Base-by-base conservation (phyloP, 2,329 filamentous ascomycete genomes). In the Geosmithia putterillii region DNA sequence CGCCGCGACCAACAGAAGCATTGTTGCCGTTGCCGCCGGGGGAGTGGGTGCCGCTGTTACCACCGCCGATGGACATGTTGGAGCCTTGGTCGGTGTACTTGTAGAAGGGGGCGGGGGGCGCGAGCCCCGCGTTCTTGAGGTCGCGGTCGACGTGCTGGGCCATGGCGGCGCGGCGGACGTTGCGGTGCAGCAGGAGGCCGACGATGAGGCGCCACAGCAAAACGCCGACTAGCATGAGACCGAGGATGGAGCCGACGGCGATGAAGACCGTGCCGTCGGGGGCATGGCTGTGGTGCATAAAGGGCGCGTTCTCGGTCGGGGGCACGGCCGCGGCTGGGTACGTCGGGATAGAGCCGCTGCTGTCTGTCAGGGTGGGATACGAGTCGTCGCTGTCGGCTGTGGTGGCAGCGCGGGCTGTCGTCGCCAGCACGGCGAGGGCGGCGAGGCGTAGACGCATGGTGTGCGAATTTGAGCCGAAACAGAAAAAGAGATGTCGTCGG, bases 241-340 rank as follows among this genome's bases (percentile, higher is more conserved):
- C 92, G 7, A 98, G 75, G 22, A 87, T 82, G 21, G 88, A 84
- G 39, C 92, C 92, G 1, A 96, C 92, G 19, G 81, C 83, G 54
- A 98, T 98, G 66, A 98, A 98, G 46, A 98, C 83, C 4, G 90
- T 95, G 44, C 92, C 92, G 55, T 96, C 85, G 2, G 92, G 92
- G 10, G 89, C 71, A 43, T 66, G 81, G 1, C 88, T 94, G 54
- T 82, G 80, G 57, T 89, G 82, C 86, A 96, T 95, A 59, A 86
- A 98, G 15, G 90, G 88, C 5, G 92, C 92, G 55, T 83, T 77
- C 35, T 76, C 72, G 3, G 86, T 95, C 21, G 88, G 84, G 7
- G 92, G 92, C 3, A 96, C 81, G 21, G 79, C 74, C 4, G 87
- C 71, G 1, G 83, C 66, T 5, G 89, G 85, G 50, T 83, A 84